These are phyloP conservation scores for Cymbopogon flexuosus DNA, from an alignment of 202 grass and related monocot genomes.

Conservation along the genomic window DNA sequence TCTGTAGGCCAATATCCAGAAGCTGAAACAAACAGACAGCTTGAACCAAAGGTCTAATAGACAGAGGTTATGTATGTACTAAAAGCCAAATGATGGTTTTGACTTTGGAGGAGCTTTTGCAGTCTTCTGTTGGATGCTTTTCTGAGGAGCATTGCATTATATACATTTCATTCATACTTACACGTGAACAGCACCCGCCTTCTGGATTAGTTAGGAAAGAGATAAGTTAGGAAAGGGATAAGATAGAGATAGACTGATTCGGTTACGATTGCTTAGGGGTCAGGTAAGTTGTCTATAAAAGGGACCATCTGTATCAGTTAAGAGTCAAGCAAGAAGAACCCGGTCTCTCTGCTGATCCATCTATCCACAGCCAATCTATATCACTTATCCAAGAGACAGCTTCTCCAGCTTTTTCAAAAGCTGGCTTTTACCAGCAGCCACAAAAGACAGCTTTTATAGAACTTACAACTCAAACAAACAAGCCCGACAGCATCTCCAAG, in stretches of 20 bases:
- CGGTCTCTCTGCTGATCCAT: too few species aligned
- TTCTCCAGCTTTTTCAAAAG: neutral
- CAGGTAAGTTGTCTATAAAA: too few species aligned
- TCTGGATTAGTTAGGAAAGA: too few species aligned
- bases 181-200: too few species aligned
- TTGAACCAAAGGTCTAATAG: neutral
- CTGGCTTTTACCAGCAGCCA: neutral
- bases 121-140: neutral
- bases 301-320: too few species aligned
- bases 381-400: neutral
- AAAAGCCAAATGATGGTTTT: neutral
- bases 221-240: too few species aligned
- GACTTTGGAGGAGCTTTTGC: neutral
- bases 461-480: neutral
- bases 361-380: too few species aligned
- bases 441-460: too few species aligned
- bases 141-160: neutral
- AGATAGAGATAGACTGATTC: too few species aligned
- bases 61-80: neutral
- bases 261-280: too few species aligned
- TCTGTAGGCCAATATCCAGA: neutral
- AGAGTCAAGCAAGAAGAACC: too few species aligned
- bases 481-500: neutral
- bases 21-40: neutral
- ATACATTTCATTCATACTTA: neutral